Evolutionary conservation across 2,329 filamentous ascomycete genomes (phyloP).

Genomic region (Kalaharituber pfeilii): DNA sequence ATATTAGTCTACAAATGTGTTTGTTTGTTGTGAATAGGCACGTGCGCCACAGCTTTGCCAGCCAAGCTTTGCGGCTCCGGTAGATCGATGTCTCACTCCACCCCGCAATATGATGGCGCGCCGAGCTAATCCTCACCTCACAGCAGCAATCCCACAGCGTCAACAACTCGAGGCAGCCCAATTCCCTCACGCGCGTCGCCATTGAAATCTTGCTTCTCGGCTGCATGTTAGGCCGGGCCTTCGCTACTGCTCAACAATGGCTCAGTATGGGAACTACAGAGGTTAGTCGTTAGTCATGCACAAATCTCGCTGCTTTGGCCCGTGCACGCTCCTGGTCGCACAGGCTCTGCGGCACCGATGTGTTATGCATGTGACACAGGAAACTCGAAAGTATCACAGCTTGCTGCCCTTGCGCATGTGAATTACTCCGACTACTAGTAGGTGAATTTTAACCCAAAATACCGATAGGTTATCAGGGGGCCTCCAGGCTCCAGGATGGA

Average conservation of each 20-base stretch:
- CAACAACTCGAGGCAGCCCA: too few species aligned
- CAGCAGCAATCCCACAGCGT: too few species aligned
- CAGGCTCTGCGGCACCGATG: background rate
- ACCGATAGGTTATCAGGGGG: slow-evolving; percentile 26
- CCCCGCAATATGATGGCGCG: too few species aligned
- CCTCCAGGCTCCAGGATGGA: slow-evolving; percentile 25
- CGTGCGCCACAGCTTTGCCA: background rate
- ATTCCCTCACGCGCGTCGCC: too few species aligned
- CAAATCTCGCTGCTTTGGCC: too few species aligned
- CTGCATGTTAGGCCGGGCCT: too few species aligned
- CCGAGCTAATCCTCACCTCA: too few species aligned
- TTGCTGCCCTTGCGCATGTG: too few species aligned
- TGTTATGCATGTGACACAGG: background rate
- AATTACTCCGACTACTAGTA: background rate
- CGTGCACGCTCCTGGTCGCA: too few species aligned
- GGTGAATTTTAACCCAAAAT: background rate
- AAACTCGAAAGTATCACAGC: background rate
- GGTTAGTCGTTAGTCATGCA: slow-evolving; percentile 3
- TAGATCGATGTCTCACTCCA: background rate
- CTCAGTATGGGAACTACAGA: slow-evolving; percentile 15
- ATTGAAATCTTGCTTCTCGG: too few species aligned
- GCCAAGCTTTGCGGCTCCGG: background rate
- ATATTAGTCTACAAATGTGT: too few species aligned
- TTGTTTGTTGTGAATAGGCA: too few species aligned
- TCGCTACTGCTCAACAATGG: slow-evolving; percentile 8